Conservation (phyloP, 345 rosid genomes). For the Litchi chinensis region DNA sequence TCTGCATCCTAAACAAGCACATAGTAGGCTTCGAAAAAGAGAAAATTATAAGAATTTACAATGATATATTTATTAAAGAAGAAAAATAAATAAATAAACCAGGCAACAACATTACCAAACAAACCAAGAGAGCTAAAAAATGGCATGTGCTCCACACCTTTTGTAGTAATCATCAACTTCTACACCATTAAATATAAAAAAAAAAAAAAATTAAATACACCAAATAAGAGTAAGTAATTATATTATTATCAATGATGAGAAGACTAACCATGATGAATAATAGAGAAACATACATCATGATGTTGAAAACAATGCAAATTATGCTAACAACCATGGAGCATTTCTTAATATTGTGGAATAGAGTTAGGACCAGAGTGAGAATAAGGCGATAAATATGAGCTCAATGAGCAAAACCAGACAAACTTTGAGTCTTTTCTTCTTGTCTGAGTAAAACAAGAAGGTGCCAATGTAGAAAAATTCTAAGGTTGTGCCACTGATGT, state of each 20-base stretch:
- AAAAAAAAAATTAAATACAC: too few relatives aligned
- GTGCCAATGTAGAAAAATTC: conserved; percentile 42
- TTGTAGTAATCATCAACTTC: conserved; percentile 77
- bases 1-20: too few relatives aligned
- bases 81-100: conserved; percentile 70
- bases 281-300: conserved; percentile 87
- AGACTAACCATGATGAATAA: conserved; percentile 69
- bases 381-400: conserved; percentile 38
- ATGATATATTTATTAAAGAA: conserved; percentile 56
- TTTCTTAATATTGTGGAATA: conserved; percentile 41
- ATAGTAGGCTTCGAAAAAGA: background rate
- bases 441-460: conserved; percentile 43
- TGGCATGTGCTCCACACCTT: conserved; percentile 92
- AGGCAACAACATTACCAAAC: conserved; percentile 61
- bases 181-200: conserved; percentile 23
- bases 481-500: conserved; percentile 63
- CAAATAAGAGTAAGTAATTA: too few relatives aligned
- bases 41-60: conserved; percentile 33
- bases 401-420: conserved; percentile 33
- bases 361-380: conserved; percentile 38
- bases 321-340: conserved; percentile 63
- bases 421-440: conserved; percentile 44
- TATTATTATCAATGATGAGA: too few relatives aligned
- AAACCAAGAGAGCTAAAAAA: conserved; percentile 62
- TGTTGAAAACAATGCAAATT: conserved; percentile 55